Evolutionary conservation across 345 rosid genomes (phyloP).

Genomic region (Salix viminalis): DNA sequence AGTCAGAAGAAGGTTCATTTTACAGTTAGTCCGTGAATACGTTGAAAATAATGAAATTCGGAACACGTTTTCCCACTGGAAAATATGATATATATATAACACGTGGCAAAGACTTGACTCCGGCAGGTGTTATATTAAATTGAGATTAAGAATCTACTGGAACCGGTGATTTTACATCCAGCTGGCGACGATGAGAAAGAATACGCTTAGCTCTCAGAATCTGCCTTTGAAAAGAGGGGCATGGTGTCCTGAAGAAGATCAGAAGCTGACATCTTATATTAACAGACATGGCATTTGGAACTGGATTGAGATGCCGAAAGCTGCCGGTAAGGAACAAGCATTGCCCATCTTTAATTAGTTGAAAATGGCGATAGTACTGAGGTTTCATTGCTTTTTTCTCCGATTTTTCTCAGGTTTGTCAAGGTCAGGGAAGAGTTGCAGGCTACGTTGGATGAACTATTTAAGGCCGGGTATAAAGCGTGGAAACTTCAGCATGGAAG

Average conservation of each 20-base stretch:
- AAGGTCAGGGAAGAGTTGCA: conserved; percentile 66
- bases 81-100: no score
- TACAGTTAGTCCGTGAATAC: background rate
- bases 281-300: conserved; percentile 34
- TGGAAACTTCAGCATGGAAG: conserved; percentile 49
- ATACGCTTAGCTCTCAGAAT: no score
- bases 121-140: no score
- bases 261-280: conserved; percentile 27
- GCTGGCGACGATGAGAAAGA: no score
- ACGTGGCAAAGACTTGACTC: background rate
- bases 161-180: no score
- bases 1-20: no score
- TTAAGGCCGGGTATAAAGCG: conserved; percentile 49
- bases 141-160: no score
- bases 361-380: background rate
- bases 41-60: background rate
- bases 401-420: conserved; percentile 35
- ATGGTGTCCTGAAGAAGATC: conserved; percentile 42
- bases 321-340: conserved; percentile 25
- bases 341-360: no score
- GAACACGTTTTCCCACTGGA: background rate
- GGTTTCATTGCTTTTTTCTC: background rate
- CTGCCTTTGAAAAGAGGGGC: conserved; percentile 20
- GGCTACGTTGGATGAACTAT: conserved; percentile 68
- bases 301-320: conserved; percentile 39